Conservation (phyloP, 2,329 filamentous ascomycete species). For the Epichloe coenophiala region DNA sequence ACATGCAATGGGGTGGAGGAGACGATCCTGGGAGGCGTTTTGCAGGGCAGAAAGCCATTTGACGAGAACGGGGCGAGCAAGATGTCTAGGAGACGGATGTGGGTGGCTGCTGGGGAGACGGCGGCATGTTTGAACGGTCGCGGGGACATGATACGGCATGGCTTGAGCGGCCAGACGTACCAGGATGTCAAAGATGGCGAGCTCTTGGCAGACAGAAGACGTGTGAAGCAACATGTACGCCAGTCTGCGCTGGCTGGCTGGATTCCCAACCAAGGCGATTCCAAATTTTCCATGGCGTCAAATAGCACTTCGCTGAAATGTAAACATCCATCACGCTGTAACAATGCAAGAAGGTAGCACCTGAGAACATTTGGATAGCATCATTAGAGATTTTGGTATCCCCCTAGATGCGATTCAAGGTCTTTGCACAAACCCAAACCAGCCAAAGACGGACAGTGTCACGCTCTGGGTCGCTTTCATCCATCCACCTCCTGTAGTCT, state of each 20-base stretch:
- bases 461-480: constrained; percentile 10
- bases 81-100: constrained; percentile 47
- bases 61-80: constrained; percentile 48
- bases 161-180: constrained; percentile 31
- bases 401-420: constrained; percentile 17
- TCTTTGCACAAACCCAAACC: constrained; percentile 21
- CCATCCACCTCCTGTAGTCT: constrained; percentile 13
- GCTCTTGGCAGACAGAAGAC: constrained; percentile 30
- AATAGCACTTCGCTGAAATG: constrained; percentile 6
- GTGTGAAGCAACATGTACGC: constrained; percentile 41
- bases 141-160: constrained; percentile 10
- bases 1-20: constrained; percentile 45
- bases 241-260: constrained; percentile 44
- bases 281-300: constrained; percentile 15
- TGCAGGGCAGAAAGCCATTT: constrained; percentile 63
- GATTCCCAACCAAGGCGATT: constrained; percentile 51
- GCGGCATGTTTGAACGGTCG: constrained; percentile 18
- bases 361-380: constrained; percentile 8
- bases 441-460: constrained; percentile 14
- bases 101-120: constrained; percentile 37
- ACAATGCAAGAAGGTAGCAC: not conserved
- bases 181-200: constrained; percentile 36
- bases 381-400: constrained; percentile 22
- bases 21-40: constrained; percentile 66
- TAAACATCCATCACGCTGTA: no score